Percentiles rank a stretch among this genome's conserved stretches.
Conservation (phyloP, 352 stramenopile genomes). For the Elongisporangium senticosum region DNA sequence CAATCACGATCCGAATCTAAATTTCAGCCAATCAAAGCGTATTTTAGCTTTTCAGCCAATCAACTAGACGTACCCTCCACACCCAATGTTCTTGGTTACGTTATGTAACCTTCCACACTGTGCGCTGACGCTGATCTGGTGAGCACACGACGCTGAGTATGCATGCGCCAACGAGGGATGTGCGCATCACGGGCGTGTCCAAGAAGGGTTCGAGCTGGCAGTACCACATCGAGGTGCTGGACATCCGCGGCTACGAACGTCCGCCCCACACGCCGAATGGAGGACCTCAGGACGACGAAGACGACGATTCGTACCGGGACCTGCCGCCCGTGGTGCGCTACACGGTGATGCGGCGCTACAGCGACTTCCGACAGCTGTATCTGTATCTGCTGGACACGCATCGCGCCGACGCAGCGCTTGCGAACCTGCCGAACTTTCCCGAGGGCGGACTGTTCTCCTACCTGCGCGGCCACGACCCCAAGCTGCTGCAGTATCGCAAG, state of each 20-base stretch:
- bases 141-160: conserved; percentile 17
- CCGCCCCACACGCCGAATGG: conserved; percentile 3
- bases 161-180: conserved; percentile 35
- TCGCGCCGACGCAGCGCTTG: conserved; percentile 16
- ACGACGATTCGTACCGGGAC: conserved; percentile 22
- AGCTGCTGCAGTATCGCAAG: conserved; percentile 58
- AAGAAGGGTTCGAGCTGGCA: conserved; percentile 62
- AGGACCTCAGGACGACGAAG: conserved; percentile 4
- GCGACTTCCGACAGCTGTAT: conserved; percentile 67
- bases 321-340: conserved; percentile 71
- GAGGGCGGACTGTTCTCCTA: conserved; percentile 69
- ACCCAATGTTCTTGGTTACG: not conserved
- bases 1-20: not conserved
- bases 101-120: not conserved
- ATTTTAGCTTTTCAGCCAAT: not conserved
- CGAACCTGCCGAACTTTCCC: conserved; percentile 51
- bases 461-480: conserved; percentile 65
- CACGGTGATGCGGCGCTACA: conserved; percentile 75
- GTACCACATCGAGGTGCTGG: conserved; percentile 78
- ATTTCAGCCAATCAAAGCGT: not conserved
- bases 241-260: conserved; percentile 34
- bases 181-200: conserved; percentile 70
- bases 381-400: conserved; percentile 49
- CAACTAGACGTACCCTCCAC: not conserved
- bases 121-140: not conserved